phyloP scores from a whole-genome alignment of 768 basidiomycete species.

The Lactarius vividus region DNA sequence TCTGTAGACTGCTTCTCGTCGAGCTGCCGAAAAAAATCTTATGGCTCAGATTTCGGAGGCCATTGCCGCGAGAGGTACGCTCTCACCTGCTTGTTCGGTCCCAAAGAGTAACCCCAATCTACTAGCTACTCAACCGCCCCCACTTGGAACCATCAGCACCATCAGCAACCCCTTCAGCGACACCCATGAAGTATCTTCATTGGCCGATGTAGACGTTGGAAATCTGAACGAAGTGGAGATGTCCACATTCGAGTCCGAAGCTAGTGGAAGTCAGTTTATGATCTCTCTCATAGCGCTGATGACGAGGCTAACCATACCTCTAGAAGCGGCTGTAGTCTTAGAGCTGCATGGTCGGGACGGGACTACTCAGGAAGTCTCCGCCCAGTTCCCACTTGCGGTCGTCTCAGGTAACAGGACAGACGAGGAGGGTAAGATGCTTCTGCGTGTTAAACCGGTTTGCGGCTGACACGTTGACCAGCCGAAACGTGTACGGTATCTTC shows the following conservation, averaged over 20 bases:
- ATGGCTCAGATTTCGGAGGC: neutral
- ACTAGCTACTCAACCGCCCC: neutral
- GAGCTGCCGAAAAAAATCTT: neutral
- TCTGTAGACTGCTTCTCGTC: neutral
- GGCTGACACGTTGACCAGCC: neutral
- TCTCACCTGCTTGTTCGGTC: neutral
- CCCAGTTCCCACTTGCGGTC: neutral
- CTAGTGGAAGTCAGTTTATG: neutral
- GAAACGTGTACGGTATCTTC: neutral
- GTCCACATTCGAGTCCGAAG: neutral
- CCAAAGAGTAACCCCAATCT: neutral
- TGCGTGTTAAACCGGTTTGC: neutral
- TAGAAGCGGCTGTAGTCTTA: neutral
- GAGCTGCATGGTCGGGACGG: neutral
- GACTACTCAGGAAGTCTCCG: neutral
- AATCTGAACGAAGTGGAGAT: slow-evolving; percentile 2
- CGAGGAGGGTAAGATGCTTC: neutral
- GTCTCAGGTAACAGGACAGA: neutral
- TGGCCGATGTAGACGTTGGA: neutral
- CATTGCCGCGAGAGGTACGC: neutral
- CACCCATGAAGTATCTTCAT: neutral
- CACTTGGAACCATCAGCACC: neutral
- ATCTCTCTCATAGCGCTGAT: neutral
- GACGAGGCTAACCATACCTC: neutral
- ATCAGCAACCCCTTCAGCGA: neutral